These are phyloP conservation scores for Aspergillus sp. DNA, from an alignment of 2,329 filamentous ascomycete species.

Conservation along the genomic window DNA sequence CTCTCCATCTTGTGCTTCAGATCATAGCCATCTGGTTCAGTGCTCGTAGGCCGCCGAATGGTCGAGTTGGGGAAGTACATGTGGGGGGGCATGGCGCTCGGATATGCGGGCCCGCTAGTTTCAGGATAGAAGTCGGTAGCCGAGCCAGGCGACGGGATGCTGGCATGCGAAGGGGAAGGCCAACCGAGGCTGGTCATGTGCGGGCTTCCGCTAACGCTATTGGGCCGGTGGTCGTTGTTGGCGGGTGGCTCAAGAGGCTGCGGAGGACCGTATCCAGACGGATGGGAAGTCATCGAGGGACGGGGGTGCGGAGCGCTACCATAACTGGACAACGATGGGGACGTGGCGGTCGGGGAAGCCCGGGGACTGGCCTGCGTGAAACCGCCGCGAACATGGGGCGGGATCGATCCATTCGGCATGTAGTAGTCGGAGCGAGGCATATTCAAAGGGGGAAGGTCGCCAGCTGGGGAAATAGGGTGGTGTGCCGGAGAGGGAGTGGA, in stretches of 20 bases:
- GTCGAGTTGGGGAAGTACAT: conserved; percentile 72
- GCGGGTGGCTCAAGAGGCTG: conserved; percentile 79
- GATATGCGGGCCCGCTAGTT: conserved; percentile 56
- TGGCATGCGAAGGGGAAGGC: conserved; percentile 79
- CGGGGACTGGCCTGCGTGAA: conserved; percentile 70
- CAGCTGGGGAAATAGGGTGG: conserved; percentile 73
- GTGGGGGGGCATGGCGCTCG: conserved; percentile 53
- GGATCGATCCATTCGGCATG: conserved; percentile 75
- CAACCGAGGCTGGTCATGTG: conserved; percentile 81
- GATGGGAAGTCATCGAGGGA: conserved; percentile 77
- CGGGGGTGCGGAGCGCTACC: conserved; percentile 52
- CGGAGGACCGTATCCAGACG: conserved; percentile 76
- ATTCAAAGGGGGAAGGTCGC: conserved; percentile 70
- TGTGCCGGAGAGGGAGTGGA: conserved; percentile 82
- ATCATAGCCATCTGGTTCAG: conserved; percentile 69
- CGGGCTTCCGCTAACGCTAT: conserved; percentile 78
- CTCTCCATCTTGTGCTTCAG: conserved; percentile 54
- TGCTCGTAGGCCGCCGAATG: conserved; percentile 72
- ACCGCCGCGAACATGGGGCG: conserved; percentile 77
- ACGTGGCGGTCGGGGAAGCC: conserved; percentile 62
- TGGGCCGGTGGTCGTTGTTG: conserved; percentile 72
- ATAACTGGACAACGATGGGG: conserved; percentile 65
- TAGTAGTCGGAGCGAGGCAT: conserved; percentile 78
- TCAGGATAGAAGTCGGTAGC: conserved; percentile 83
- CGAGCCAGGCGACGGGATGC: conserved; percentile 69